Base-by-base conservation (phyloP, 345 rosid genomes). In the Passiflora organensis region DNA sequence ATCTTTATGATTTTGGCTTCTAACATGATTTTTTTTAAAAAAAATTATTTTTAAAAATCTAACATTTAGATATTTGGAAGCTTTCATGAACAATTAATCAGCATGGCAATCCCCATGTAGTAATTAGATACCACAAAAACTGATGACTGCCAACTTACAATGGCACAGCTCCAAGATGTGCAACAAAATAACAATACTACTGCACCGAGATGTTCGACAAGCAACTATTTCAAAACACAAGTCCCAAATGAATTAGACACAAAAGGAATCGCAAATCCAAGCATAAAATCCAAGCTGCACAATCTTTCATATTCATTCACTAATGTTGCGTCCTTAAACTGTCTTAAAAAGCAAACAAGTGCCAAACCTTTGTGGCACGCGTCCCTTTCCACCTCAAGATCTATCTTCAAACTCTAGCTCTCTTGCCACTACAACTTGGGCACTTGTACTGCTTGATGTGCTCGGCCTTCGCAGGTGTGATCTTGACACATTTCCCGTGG, bases 401-500 rank as follows among this genome's bases (percentile, higher is more conserved):
- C 68, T 56, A 58, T 51, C 32, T 59, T 81, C 80, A 89, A 66
- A 86, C 83, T 63, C 95, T 83, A 47, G 93, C 83, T 84, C 84
- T 83, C 90, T 94, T 88, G 82, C 75, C 82, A 71, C 84, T 89
- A 90, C 99, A 94, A 25, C 84, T 63, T 37, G 97, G 99, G 77
- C 99, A 94, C 71, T 94, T 94, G 76, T 94, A 94, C 54, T 89
- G 97, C 83, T 94, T 94, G 80, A 94, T 89, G 60, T 87, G 91
- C 74, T 94, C 99, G 1, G 95, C 99, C 73, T 94, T 94, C 54
- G 99, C 99, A 2, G 99, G 99, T 28, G 99, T 94, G 22, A 89
- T 94, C 91, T 94, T 94, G 69, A 94, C 99, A 18, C 99, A 89
- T 72, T 94, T 94, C 1, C 99, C 97, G 65, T 89, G 99, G 79